Evolutionary conservation across 2,329 filamentous ascomycete species (phyloP), one percentile per base, ranked within the genome.

Genomic region (Basipetospora sp.): DNA sequence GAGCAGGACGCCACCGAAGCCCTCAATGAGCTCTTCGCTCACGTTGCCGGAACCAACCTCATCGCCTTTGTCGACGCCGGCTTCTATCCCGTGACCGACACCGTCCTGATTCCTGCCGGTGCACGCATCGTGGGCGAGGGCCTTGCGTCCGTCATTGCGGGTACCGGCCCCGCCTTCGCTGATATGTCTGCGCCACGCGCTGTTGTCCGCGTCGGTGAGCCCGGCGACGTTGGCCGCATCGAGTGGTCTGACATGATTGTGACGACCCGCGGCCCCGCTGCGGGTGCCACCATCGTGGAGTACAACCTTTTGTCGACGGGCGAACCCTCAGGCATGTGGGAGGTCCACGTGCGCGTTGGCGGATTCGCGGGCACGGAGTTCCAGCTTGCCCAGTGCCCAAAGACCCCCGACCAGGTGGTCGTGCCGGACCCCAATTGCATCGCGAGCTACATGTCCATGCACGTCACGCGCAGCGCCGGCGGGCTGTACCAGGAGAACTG

Each of bases 171-270:
- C 4, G 66, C 59, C 42, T 80, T 77, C 50, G 60, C 65, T 39
- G 62, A 74, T 45, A 65, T 71, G 34, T 63, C 58, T 41, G 63
- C 62, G 33, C 80, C 81, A 0, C 60, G 71, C 26, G 69, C 76
- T 0, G 73, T 86, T 0, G 62, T 86, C 1, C 69, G 75, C 45
- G 67, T 85, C n/a, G 80, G 78, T 8, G 48, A 48, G 3, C 60
- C 70, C 0, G 77, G 79, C 3, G 71, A 84, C 17, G 54, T 54
- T 8, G 82, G 82, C 5, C 62, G 60, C 11, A 62, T 87, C 14
- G 80, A 87, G 53, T 74, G 77, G 63, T 74, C 70, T 4, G 81
- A 87, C 51, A 72, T 81, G 48, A 69, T 87, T 34, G 63, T 87
- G 11, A 74, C 74, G 39, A 83, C 78, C 0, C 65, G 72, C 40